Base-by-base conservation (phyloP, 2,329 filamentous ascomycete genomes). In the Furcasterigmium furcatum region DNA sequence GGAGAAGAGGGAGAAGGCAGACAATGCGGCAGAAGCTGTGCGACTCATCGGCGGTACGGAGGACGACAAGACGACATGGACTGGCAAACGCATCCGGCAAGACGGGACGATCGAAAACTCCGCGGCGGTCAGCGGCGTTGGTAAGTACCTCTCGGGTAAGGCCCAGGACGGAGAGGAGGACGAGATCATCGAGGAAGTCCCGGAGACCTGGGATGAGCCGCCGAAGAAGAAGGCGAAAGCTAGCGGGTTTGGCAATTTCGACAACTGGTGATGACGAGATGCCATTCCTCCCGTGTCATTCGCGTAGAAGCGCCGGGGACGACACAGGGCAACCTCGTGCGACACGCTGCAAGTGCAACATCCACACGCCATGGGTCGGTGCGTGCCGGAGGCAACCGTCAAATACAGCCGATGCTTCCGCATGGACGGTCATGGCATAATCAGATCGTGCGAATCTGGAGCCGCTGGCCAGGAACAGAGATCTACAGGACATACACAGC, bases 31-130 rank as follows among this genome's bases (percentile, higher is more conserved):
- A 48, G 84, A 84, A 49, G 80, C 85, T 54, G 72, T 88, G 10
- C 73, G 74, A 58, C 71, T 72, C 46, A 71, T 74, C 44, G 89
- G 88, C 22, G 88, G 87, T 3, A 87, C 84, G 2, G 92, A 95
- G 44, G 92, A 96, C 59, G 91, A 97, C 58, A 82, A 81, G 61
- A 85, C 88, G 3, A 99, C 94, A 4, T 99, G 94, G 94, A 97
- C 94, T 4, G 94, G 94, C 4, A 99, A 97, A 70, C 76, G 91
- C 34, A 82, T 99, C 41, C 75, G 91, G 21, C 76, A 73, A 2
- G 81, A 86, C 57, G 86, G 83, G 1, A 80, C 74, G 0, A 72
- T 82, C 2, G 76, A 76, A 2, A 61, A 63, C 22, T 63, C 60
- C 13, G 66, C 67, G 22, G 63, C 65, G 13, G 64, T 65, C 10